Conservation (phyloP, 2,329 filamentous ascomycete species). For the Sporothrix phasma region DNA sequence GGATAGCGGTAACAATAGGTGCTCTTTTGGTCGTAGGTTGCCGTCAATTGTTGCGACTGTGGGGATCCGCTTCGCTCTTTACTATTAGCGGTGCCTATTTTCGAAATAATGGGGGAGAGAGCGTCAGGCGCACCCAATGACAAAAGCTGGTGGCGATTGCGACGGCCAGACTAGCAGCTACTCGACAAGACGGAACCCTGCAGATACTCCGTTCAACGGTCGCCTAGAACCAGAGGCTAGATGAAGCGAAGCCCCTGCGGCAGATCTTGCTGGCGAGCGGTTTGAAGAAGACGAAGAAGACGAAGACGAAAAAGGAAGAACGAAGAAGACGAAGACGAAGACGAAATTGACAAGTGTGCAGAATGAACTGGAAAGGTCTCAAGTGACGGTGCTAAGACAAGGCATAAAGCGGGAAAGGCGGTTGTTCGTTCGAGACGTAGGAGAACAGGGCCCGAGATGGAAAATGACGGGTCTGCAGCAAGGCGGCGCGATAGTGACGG, state of each 20-base stretch:
- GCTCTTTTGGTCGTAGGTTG: slow-evolving; percentile 1
- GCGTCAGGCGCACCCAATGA: slow-evolving; percentile 3
- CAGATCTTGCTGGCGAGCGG: slow-evolving; percentile 1
- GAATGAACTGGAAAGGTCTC: no score
- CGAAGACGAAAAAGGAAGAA: not conserved
- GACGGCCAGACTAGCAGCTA: slow-evolving; percentile 3
- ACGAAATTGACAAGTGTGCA: no score
- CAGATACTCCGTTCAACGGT: slow-evolving; percentile 8
- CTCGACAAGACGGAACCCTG: not conserved
- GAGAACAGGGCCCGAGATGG: not conserved
- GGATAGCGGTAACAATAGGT: not conserved
- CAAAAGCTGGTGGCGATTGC: not conserved
- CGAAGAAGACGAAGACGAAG: not conserved
- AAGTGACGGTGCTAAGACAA: not conserved
- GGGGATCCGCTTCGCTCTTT: not conserved
- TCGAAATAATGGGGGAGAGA: not conserved
- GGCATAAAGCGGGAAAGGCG: not conserved
- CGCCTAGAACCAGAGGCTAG: slow-evolving; percentile 11
- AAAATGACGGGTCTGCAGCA: not conserved
- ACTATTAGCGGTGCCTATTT: not conserved
- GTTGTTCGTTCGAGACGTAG: not conserved
- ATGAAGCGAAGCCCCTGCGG: slow-evolving; percentile 7
- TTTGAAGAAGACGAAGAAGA: not conserved
- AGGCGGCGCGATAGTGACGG: not conserved
- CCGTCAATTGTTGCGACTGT: not conserved